Evolutionary conservation across 73 alveolate genomes (phyloP), one percentile per base, ranked within the genome.

Genomic region (Blepharisma japonicum): DNA sequence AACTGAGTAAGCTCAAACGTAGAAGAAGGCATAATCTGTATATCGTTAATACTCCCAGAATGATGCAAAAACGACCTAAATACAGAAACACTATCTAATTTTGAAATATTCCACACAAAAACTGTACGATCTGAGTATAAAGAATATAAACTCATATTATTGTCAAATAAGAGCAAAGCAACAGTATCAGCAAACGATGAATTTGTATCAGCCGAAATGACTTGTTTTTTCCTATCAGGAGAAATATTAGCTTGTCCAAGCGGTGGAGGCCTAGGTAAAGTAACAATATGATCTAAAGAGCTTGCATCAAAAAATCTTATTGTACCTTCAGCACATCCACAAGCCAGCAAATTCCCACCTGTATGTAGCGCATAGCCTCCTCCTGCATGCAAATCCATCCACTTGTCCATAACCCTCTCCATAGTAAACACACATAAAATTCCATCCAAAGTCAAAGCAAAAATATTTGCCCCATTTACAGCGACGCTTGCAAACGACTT

Each of bases 321-420:
- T 14, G 92, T 83, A 6, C 97, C 98, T 82, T 96, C 99, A 7
- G 98, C 84, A 83, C 99, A 96, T 47, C 97, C 98, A 67, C 99
- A 94, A 21, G 89, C 78, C 7, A 94, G 78, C 80, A 84, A 83
- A 67, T 92, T 86, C 47, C 84, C 83, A 67, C 85, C 82, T 46
- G 89, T 68, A 46, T 91, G 56, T 74, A 92, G 72, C 14, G 92
- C 81, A 61, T 83, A 84, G 6, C 96, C 98, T 68, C 84, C 85
- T 25, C 91, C 78, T 8, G 94, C 90, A 83, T 96, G 94, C 61
- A 96, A 85, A 87, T 94, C 92, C 90, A 96, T 91, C 98, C 98
- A 96, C 81, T 95, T 95, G 71, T 82, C 90, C 68, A 96, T 83
- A 66, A 85, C 83, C 84, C 89, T 83, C 39, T 77, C n/a, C 53